Conservation (phyloP, 352 stramenopile species). For the Nothophytophthora sp. region DNA sequence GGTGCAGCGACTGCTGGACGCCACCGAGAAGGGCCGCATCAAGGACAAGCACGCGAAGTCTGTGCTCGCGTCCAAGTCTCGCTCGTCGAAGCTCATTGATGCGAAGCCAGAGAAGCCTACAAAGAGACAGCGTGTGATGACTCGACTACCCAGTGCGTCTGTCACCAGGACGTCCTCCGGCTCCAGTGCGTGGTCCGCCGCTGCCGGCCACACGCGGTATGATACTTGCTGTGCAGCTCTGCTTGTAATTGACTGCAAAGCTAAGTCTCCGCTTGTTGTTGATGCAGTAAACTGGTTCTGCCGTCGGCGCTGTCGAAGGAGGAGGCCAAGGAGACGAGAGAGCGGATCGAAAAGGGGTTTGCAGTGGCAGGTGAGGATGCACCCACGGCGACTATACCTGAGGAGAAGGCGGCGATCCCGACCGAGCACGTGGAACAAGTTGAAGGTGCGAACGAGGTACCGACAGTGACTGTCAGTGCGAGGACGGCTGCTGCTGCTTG, state of each 20-base stretch:
- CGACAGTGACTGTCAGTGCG: constrained; percentile 1
- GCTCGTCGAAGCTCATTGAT: constrained; percentile 65
- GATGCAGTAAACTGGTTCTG: constrained; percentile 19
- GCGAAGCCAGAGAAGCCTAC: constrained; percentile 12
- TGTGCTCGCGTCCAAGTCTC: constrained; percentile 69
- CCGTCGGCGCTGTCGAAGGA: constrained; percentile 40
- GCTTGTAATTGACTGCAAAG: no score
- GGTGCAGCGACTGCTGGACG: constrained; percentile 76
- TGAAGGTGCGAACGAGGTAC: not conserved
- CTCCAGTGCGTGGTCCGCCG: constrained; percentile 16
- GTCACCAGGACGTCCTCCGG: constrained; percentile 8
- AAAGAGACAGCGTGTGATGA: constrained; percentile 21
- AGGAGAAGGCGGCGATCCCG: not conserved
- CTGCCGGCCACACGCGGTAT: constrained; percentile 22
- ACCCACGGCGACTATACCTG: not conserved
- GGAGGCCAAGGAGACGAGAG: constrained; percentile 28
- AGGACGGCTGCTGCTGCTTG: constrained; percentile 14
- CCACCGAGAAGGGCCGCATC: constrained; percentile 76
- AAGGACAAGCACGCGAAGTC: constrained; percentile 81
- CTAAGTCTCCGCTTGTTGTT: constrained; percentile 10
- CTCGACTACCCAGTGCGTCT: constrained; percentile 8
- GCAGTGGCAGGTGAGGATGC: constrained; percentile 11
- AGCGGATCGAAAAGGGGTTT: constrained; percentile 42
- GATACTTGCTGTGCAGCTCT: constrained; percentile 1
- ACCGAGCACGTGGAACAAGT: not conserved